Base-by-base conservation (phyloP, 2,329 filamentous ascomycete species). In the Colletotrichum filicis region DNA sequence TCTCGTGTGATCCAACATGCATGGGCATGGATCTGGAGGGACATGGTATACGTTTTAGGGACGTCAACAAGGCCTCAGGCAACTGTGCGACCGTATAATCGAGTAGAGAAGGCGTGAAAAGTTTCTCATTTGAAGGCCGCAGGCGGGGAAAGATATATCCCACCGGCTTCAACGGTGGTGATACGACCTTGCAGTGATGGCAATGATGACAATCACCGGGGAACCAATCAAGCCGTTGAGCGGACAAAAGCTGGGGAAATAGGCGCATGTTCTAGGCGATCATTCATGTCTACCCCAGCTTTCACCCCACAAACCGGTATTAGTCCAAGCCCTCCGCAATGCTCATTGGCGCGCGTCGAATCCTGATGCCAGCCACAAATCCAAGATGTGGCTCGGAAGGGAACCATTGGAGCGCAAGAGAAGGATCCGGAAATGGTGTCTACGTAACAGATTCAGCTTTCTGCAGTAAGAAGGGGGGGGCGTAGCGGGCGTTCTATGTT, bases 251-350 rank as follows among this genome's bases (percentile, higher is more conserved):
- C 42, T 49, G 42, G 42, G 42, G 42, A 49, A 49, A 49, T 19
- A 49, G 42, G 42, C 59, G 26, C 16, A 28, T 4, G 42, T 49
- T 49, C 42, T 49, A 49, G 16, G 19, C 19, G 42, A 49, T n/a
- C 37, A 42, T 8, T 42, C 35, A 26, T 49, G 35, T 46, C 37
- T 62, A 19, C 59, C 59, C 59, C 59, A 52, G 59, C 35, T 62
- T 62, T 46, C 59, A 46, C 59, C 59, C 59, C 59, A 62, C 59
- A 62, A 37, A 28, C 59, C 59, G 59, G 59, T 46, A 62, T 37
- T 49, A 49, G 42, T n/a, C 19, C 19, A 62, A 42, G 32, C 24
- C 46, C 22, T 62, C 22, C 26, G 32, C 37, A n/a, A 12, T n/a
- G 46, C 24, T 62, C 59, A 62, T 52, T 62, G 59, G 59, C 24